Conservation (phyloP, 345 rosid genomes). For the Lumnitzera racemosa region DNA sequence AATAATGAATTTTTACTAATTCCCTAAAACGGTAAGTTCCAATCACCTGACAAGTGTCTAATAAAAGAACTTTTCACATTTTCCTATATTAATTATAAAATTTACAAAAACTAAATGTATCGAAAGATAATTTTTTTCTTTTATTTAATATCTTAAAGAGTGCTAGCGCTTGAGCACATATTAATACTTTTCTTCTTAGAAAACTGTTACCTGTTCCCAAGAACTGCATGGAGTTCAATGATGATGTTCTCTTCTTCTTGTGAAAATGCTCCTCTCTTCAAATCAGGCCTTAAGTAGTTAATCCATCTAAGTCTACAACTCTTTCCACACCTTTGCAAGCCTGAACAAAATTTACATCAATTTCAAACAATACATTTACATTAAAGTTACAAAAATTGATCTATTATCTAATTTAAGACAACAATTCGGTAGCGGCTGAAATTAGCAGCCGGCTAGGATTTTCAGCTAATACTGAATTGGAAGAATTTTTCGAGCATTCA, state of each 20-base stretch:
- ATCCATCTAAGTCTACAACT: constrained; percentile 96
- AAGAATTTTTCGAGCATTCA: background rate
- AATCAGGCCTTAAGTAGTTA: constrained; percentile 90
- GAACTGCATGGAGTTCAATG: constrained; percentile 77
- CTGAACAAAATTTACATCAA: constrained; percentile 19
- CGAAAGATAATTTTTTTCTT: too few relatives aligned
- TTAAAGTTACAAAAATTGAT: too few relatives aligned
- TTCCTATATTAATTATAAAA: background rate
- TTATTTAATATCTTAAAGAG: too few relatives aligned
- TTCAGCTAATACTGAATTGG: background rate
- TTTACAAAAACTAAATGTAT: background rate
- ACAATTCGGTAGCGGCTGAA: too few relatives aligned
- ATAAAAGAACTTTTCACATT: background rate
- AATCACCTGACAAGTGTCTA: too few relatives aligned
- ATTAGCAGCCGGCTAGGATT: too few relatives aligned
- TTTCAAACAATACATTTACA: too few relatives aligned
- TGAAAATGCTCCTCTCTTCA: constrained; percentile 92
- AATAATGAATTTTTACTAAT: too few relatives aligned
- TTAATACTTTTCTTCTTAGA: too few relatives aligned
- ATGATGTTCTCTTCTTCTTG: constrained; percentile 81
- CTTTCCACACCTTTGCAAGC: constrained; percentile 90
- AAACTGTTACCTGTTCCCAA: constrained; percentile 63
- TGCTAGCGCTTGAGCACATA: too few relatives aligned
- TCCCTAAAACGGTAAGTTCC: too few relatives aligned
- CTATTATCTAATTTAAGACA: too few relatives aligned